Base-by-base conservation (phyloP, 2,329 filamentous ascomycete genomes). In the Fusarium sulawesiense region DNA sequence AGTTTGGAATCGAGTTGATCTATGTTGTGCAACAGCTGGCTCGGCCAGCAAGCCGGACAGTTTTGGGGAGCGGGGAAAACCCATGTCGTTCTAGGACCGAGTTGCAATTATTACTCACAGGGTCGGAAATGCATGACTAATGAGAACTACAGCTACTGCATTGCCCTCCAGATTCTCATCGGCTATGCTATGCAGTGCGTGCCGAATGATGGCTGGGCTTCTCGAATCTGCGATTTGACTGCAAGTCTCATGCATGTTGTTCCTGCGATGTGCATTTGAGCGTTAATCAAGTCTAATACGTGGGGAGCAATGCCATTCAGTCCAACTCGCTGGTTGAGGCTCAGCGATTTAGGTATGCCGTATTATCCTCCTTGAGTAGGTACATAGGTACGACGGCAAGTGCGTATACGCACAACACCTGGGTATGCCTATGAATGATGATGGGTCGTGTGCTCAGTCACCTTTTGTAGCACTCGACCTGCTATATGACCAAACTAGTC, bases 71-170 rank as follows among this genome's bases (percentile, higher is more conserved):
- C 46, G 56, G 64, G 60, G 60, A 46, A 53, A 63, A 14, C 18
- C 20, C 32, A 53, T 41, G 50, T 45, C 30, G 42, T 55, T 40
- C 45, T 56, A 40, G 46, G 57, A 53, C 30, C 56, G 61, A 66
- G 45, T 56, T 57, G 64, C 54, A 40, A 62, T 72, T 70, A 62
- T 71, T 70, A 73, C 56, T 44, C 62, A 70, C 56, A 40, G 57
- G 56, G 55, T 53, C 40, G 47, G 46, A 48, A 70, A 70, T 60
- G 53, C 61, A 62, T 71, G 71, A 73, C 71, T 72, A 73, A 73
- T 41, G 45, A 42, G 56, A 67, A 70, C 60, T 62, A 41, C 44
- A 18, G 13, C 34, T 23, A 42, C 13, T 16, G 40, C 21, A 44
- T 34, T 45, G 40, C 41, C 42, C 30, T 23, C 25, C 44, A 42